Base-by-base conservation (phyloP, 2,329 filamentous ascomycete genomes). In the Fusarium sp. region DNA sequence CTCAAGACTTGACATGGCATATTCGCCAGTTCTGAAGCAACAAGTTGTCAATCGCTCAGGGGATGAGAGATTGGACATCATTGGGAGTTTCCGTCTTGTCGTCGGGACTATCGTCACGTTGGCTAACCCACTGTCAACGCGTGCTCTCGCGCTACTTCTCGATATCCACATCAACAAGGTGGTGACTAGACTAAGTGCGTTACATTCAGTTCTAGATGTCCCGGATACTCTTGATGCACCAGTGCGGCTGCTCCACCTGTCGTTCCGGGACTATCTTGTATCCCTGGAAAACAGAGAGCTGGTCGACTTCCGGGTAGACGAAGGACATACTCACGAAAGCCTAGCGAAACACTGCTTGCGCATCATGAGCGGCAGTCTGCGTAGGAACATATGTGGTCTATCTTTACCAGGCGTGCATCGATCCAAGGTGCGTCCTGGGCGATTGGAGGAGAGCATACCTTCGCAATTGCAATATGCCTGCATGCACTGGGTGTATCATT, bases 201-300 rank as follows among this genome's bases (percentile, higher is more conserved):
- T 31, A 7, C 46, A 62, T 45, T 58, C 42, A 5, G 58, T 60
- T 10, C 23, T 60, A 43, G 43, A 43, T 49, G 13, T 52, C 52
- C 7, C 16, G 2, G 4, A 12, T 2, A 28, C 42, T 9, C 2
- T 31, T 9, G 21, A 19, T 12, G 9, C 4, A 7, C 42, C 42
- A 11, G 14, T 44, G 1, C 42, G 42, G 3, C 13, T 31, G 30
- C 30, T 31, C 30, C 14, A 31, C 7, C 60, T 76, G 18, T 81
- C 80, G 1, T 82, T 82, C 5, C 23, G 23, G 12, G 42, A 82
- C 58, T 81, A 80, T 72, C 77, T 83, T 16, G 30, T 79, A 16
- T 1, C 7, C 7, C 30, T 31, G 14, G 30, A 21, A 3, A 7
- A 5, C 9, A 51, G 74, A 39, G 77, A 69, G 58, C 2, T 31